Evolutionary conservation across 352 stramenopile genomes (phyloP).

Genomic region (Phytophthora sansomeana): DNA sequence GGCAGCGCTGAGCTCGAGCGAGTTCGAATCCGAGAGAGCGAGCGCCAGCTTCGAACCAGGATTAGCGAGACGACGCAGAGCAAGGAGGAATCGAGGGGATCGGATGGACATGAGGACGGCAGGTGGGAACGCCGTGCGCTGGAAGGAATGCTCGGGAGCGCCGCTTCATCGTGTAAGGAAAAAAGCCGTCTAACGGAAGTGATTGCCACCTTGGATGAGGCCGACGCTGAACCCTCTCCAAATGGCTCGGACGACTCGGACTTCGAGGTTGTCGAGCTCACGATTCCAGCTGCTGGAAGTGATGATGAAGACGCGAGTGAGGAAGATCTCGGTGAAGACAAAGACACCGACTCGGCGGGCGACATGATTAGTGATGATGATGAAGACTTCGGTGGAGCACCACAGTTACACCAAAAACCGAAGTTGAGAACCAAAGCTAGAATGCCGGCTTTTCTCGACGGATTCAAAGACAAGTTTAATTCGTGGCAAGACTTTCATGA

Average conservation of each 20-base stretch:
- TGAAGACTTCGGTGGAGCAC: background rate
- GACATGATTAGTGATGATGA: background rate
- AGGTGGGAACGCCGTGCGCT: background rate
- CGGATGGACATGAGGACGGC: background rate
- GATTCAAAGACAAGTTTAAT: background rate
- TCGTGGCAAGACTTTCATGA: conserved; percentile 13
- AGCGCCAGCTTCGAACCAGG: background rate
- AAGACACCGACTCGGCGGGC: background rate
- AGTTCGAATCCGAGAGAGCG: background rate
- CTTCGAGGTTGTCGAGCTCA: background rate
- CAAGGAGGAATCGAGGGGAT: background rate
- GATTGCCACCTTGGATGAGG: background rate
- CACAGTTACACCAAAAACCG: background rate
- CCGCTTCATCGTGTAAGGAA: background rate
- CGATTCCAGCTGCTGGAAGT: background rate
- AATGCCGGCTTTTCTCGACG: background rate
- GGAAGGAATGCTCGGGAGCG: background rate
- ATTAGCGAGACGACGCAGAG: background rate
- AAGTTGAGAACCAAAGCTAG: background rate
- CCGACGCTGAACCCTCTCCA: background rate
- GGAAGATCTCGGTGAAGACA: background rate
- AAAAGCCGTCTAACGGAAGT: background rate
- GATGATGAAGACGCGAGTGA: background rate
- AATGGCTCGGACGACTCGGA: background rate
- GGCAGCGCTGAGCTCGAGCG: background rate